Evolutionary conservation across 164 flowering plant genomes (phyloP).

Genomic region (Vitis amurensis): DNA sequence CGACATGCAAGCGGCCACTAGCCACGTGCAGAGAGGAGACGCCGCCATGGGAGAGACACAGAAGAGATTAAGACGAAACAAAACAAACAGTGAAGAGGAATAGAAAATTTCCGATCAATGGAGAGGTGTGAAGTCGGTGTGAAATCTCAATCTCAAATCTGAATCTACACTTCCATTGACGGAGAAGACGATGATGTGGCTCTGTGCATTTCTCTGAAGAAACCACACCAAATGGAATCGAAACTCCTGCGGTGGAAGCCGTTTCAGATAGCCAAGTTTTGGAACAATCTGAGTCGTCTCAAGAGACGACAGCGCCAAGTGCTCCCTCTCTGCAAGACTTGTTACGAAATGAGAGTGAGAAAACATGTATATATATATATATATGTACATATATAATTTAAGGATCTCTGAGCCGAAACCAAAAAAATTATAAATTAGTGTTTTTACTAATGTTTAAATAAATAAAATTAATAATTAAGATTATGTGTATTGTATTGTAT

Average conservation of each 20-base stretch:
- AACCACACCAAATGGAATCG: not conserved
- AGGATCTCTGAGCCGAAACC: slow-evolving; percentile 12
- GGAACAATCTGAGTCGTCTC: slow-evolving; percentile 24
- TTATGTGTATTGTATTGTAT: too few species aligned
- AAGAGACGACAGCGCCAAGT: slow-evolving; percentile 12
- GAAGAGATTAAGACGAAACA: slow-evolving; percentile 7
- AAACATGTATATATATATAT: too few species aligned
- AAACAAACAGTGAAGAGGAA: not conserved
- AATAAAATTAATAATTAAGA: too few species aligned
- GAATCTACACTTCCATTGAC: not conserved
- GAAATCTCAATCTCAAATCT: too few species aligned
- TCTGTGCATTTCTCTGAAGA: slow-evolving; percentile 1
- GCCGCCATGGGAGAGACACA: slow-evolving; percentile 31
- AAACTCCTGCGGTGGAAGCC: not conserved
- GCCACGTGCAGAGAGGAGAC: slow-evolving; percentile 85
- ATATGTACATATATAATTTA: not conserved
- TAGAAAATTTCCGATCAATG: not conserved
- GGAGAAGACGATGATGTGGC: not conserved
- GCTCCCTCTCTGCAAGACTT: slow-evolving; percentile 11
- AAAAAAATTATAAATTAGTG: not conserved
- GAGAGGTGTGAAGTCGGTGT: not conserved
- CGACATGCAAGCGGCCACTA: slow-evolving; percentile 94
- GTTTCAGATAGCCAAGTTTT: slow-evolving; percentile 10
- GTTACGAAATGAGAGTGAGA: too few species aligned
- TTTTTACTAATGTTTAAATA: too few species aligned